These are phyloP conservation scores for Hyaloperonospora arabidopsidis DNA, from an alignment of 352 stramenopile species.

Conservation along the genomic window DNA sequence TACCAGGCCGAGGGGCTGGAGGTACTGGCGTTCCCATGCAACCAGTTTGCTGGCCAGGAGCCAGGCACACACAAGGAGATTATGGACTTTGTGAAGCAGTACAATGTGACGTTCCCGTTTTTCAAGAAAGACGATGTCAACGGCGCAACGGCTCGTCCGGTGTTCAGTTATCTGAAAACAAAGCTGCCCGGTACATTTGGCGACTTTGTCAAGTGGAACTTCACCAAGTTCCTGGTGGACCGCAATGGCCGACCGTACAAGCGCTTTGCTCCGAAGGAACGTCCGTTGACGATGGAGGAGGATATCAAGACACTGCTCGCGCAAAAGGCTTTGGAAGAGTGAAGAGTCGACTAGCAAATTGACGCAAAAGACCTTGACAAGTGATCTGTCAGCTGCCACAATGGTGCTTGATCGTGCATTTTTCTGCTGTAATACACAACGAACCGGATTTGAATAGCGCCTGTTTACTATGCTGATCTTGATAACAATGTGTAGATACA, in stretches of 20 bases:
- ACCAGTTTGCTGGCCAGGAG: constrained; percentile 65
- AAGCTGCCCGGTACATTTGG: constrained; percentile 60
- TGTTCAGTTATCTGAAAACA: constrained; percentile 82
- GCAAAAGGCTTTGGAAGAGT: constrained; percentile 11
- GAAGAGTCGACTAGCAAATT: background rate
- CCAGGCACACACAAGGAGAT: constrained; percentile 73
- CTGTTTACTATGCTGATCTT: too few relatives aligned
- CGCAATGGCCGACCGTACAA: constrained; percentile 73
- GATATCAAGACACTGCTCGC: constrained; percentile 72
- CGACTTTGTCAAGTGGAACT: constrained; percentile 86
- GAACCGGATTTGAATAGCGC: too few relatives aligned
- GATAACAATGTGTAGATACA: too few relatives aligned
- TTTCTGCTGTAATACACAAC: too few relatives aligned
- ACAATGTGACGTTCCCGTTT: constrained; percentile 39
- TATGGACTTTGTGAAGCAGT: constrained; percentile 50
- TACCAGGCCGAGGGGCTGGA: constrained; percentile 56
- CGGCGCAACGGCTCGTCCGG: constrained; percentile 57
- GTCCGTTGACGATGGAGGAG: constrained; percentile 61
- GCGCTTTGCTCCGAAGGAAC: constrained; percentile 59
- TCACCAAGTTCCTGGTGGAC: constrained; percentile 88
- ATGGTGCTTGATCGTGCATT: too few relatives aligned
- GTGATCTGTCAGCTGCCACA: too few relatives aligned
- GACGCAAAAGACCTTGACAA: too few relatives aligned
- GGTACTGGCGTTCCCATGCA: constrained; percentile 84
- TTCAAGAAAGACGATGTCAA: constrained; percentile 87